Percentiles rank a stretch among this genome's conserved stretches.
Conservation (phyloP, 1,284 basidiomycete species). For the Cutaneotrichosporon sp. region DNA sequence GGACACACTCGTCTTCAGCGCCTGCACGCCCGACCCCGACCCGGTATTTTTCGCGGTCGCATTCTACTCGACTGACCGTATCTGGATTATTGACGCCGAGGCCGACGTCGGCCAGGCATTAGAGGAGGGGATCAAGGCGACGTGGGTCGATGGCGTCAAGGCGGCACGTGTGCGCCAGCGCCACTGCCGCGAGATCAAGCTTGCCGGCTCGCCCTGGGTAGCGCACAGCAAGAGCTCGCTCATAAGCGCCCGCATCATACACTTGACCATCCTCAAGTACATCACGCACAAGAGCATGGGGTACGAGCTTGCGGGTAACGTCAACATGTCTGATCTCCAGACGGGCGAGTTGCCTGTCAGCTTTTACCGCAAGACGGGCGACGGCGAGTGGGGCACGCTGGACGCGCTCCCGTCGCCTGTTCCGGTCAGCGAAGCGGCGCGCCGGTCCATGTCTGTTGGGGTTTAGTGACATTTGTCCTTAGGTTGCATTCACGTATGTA, state of each 20-base stretch:
- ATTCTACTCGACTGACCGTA: conserved; percentile 44
- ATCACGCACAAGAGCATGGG: conserved; percentile 30
- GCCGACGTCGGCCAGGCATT: conserved; percentile 47
- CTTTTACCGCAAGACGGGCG: conserved; percentile 35
- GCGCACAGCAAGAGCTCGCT: conserved; percentile 35
- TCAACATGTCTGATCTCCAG: conserved; percentile 46
- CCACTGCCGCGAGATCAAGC: conserved; percentile 47
- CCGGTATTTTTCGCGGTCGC: conserved; percentile 48
- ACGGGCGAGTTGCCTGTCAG: conserved; percentile 47
- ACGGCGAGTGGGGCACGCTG: conserved; percentile 5
- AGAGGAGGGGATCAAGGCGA: conserved; percentile 47
- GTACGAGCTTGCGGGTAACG: conserved; percentile 44
- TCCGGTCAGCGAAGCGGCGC: conserved; percentile 18
- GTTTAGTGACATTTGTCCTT: not conserved
- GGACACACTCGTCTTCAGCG: conserved; percentile 45
- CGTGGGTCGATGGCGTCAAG: conserved; percentile 45
- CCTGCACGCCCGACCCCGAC: conserved; percentile 44
- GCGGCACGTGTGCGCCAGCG: conserved; percentile 46
- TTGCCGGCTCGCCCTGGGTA: conserved; percentile 43
- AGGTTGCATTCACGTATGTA: not conserved
- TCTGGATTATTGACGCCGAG: conserved; percentile 52
- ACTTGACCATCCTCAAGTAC: conserved; percentile 45
- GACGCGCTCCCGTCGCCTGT: conserved; percentile 1
- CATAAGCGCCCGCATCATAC: conserved; percentile 47
- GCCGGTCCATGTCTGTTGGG: conserved; percentile 13